Percentiles rank a stretch among this genome's conserved stretches.
Evolutionary conservation across 805 yeast genomes (phyloP).

Genomic region (Saccharomyces paradoxus): DNA sequence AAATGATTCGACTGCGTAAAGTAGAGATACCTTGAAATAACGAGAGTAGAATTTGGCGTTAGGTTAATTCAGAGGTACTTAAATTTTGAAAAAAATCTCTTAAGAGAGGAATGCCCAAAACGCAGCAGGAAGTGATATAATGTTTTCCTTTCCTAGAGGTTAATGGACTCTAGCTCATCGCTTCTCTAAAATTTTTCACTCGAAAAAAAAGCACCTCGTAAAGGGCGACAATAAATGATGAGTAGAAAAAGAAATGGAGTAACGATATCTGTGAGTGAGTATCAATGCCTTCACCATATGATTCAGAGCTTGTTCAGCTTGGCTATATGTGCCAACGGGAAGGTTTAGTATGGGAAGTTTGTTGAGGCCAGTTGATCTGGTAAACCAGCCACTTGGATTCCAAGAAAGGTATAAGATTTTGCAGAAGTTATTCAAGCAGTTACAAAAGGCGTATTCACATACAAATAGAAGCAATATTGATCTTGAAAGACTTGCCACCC

Average conservation of each 20-base stretch:
- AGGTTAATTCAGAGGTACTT: not conserved
- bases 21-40: not conserved
- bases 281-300: not conserved
- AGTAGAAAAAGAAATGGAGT: not conserved
- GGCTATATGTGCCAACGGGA: not conserved
- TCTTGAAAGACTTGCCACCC: conserved; percentile 17
- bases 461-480: conserved; percentile 7
- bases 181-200: not conserved
- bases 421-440: conserved; percentile 19
- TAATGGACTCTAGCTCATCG: not conserved
- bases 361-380: conserved; percentile 26
- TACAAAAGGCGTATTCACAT: conserved; percentile 12
- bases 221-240: not conserved
- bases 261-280: not conserved
- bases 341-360: not conserved
- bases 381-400: conserved; percentile 25
- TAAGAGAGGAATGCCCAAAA: not conserved
- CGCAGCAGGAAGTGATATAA: not conserved
- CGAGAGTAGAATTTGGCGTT: not conserved
- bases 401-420: conserved; percentile 27
- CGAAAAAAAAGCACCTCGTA: not conserved
- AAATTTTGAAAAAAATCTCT: not conserved
- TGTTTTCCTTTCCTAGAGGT: not conserved
- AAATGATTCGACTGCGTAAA: not conserved
- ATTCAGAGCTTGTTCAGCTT: not conserved